These are phyloP conservation scores for Spiraea crenata DNA, from an alignment of 331 rosid genomes.

Conservation along the genomic window DNA sequence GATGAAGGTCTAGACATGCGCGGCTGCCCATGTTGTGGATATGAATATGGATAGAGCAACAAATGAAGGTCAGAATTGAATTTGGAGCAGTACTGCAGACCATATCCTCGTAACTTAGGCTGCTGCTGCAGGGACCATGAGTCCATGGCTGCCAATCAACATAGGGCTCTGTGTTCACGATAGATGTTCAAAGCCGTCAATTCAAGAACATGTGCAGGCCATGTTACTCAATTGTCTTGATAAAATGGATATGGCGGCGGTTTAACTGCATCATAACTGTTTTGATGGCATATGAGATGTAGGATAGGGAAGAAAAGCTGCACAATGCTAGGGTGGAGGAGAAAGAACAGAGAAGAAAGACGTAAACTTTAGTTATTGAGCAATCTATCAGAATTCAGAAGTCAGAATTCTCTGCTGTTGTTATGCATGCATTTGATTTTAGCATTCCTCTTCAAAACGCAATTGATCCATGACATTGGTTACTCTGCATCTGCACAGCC, in stretches of 20 bases:
- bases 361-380: not conserved
- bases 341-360: too few species aligned
- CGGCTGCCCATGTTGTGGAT: conserved; percentile 30
- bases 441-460: not conserved
- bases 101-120: conserved; percentile 33
- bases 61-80: conserved; percentile 15
- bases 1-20: not conserved
- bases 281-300: conserved; percentile 5
- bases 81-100: not conserved
- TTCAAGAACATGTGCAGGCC: conserved; percentile 44
- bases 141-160: conserved; percentile 27
- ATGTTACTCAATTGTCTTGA: conserved; percentile 59
- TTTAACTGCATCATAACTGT: conserved; percentile 23
- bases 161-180: conserved; percentile 23
- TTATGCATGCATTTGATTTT: not conserved
- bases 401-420: not conserved
- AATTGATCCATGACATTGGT: not conserved
- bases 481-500: not conserved
- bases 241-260: conserved; percentile 33
- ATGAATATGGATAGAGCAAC: conserved; percentile 21
- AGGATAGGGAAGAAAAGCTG: not conserved
- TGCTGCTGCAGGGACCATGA: conserved; percentile 14
- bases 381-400: not conserved
- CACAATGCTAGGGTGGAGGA: not conserved
- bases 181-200: conserved; percentile 31